These are phyloP conservation scores for Trametes cingulata DNA, from an alignment of 768 basidiomycete genomes.

Conservation along the genomic window DNA sequence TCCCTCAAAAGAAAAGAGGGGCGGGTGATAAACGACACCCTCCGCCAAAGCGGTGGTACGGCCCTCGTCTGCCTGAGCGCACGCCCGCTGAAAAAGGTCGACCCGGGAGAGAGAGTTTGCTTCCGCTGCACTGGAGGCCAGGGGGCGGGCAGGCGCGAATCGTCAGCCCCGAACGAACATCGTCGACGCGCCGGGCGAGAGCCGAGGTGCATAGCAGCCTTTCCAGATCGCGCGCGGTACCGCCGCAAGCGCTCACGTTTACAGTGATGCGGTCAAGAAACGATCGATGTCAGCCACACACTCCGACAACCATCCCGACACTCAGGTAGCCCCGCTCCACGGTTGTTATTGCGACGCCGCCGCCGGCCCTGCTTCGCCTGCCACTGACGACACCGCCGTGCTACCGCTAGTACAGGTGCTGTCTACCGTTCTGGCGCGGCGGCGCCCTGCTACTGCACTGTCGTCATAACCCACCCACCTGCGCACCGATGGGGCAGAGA, in stretches of 20 bases:
- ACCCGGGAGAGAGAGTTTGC: constrained; percentile 38
- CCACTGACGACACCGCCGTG: neutral
- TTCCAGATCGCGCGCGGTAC: constrained; percentile 20
- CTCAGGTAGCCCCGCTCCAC: constrained; percentile 16
- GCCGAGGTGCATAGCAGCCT: constrained; percentile 23
- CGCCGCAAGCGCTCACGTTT: constrained; percentile 7
- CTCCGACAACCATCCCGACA: constrained; percentile 22
- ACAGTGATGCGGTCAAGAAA: constrained; percentile 19
- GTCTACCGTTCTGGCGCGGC: neutral
- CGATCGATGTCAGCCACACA: constrained; percentile 25
- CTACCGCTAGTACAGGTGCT: no score
- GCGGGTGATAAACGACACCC: neutral
- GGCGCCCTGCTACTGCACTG: neutral
- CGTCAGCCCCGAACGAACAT: constrained; percentile 24
- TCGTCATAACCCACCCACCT: neutral
- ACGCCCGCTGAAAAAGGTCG: constrained; percentile 27
- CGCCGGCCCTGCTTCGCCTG: neutral
- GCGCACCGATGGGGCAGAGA: neutral
- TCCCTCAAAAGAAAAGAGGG: constrained; percentile 9
- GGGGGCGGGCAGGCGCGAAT: constrained; percentile 29
- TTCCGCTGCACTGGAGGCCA: constrained; percentile 31
- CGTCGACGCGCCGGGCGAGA: constrained; percentile 21
- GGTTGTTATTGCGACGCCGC: constrained; percentile 10
- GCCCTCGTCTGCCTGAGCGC: constrained; percentile 2
- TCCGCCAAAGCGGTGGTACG: neutral